A percentile compares a stretch with the other conserved stretches of the same genome.
Evolutionary conservation across 139 green algal species (phyloP).

Genomic region (Trebouxia sp.): DNA sequence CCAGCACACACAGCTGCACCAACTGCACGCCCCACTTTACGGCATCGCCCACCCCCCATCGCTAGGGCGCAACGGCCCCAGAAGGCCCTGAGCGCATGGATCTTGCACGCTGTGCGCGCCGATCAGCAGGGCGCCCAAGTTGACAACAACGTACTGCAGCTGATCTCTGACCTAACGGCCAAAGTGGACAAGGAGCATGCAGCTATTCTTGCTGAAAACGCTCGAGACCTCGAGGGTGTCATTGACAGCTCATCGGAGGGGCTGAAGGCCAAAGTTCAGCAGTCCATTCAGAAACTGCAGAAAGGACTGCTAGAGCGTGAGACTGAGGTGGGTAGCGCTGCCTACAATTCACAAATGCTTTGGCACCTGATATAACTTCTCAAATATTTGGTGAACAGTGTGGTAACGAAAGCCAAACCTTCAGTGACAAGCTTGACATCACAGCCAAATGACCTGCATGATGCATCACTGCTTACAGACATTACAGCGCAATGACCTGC

Average conservation of each 20-base stretch:
- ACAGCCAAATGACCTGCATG: too few relatives aligned
- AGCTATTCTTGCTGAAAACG: slow-evolving; percentile 21
- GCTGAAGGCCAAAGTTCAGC: slow-evolving; percentile 57
- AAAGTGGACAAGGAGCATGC: slow-evolving; percentile 51
- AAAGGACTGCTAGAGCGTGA: slow-evolving; percentile 83
- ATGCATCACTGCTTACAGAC: too few relatives aligned
- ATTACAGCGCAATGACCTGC: too few relatives aligned
- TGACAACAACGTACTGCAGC: slow-evolving; percentile 52
- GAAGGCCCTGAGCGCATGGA: not conserved
- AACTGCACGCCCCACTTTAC: not conserved
- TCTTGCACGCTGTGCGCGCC: slow-evolving; percentile 28
- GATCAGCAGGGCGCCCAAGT: slow-evolving; percentile 28
- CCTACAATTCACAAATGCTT: too few relatives aligned
- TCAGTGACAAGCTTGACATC: too few relatives aligned
- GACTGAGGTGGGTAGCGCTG: slow-evolving; percentile 63
- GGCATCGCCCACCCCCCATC: not conserved
- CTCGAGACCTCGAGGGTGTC: not conserved
- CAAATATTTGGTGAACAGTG: too few relatives aligned
- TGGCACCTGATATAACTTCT: too few relatives aligned
- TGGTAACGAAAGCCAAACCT: too few relatives aligned
- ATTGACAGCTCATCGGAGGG: not conserved
- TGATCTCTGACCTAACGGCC: slow-evolving; percentile 62
- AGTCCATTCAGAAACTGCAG: slow-evolving; percentile 66
- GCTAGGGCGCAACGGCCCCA: not conserved
- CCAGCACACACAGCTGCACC: slow-evolving; percentile 1